Percentiles rank a stretch among this genome's conserved stretches.
Conservation (phyloP, 495 filamentous ascomycete genomes). For the Aspergillus hancockii region DNA sequence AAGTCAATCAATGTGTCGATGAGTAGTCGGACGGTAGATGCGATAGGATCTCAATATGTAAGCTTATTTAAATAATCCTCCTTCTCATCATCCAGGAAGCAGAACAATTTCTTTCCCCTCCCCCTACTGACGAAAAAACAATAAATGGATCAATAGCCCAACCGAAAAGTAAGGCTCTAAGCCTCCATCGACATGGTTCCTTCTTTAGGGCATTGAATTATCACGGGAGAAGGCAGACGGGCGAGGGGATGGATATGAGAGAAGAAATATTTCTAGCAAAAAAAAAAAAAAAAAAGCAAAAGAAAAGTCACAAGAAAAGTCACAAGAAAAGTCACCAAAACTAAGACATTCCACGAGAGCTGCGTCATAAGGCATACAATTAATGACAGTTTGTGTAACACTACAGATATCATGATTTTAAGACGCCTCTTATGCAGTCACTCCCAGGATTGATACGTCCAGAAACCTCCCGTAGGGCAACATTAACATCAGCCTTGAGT, state of each 20-base stretch:
- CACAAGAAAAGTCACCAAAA: too few relatives aligned
- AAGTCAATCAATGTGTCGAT: background rate
- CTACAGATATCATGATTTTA: background rate
- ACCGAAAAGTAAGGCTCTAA: conserved; percentile 17
- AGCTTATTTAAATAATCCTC: conserved; percentile 1
- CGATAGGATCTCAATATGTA: background rate
- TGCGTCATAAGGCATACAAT: conserved; percentile 4
- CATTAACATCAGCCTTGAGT: background rate
- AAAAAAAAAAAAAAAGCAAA: background rate
- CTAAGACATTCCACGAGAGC: background rate
- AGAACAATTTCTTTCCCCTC: background rate
- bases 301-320: background rate
- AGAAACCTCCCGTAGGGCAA: background rate
- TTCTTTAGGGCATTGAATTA: background rate
- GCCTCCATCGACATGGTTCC: background rate
- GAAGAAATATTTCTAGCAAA: conserved; percentile 1
- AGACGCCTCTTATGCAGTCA: conserved; percentile 1
- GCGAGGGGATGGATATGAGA: background rate
- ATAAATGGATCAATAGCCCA: conserved; percentile 21
- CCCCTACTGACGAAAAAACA: conserved; percentile 6
- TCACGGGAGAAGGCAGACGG: background rate
- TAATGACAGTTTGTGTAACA: conserved; percentile 1
- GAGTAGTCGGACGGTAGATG: background rate
- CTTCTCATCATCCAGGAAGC: background rate
- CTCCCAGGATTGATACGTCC: background rate